Conservation (phyloP, 306 rosid genomes). For the Fagus crenata region DNA sequence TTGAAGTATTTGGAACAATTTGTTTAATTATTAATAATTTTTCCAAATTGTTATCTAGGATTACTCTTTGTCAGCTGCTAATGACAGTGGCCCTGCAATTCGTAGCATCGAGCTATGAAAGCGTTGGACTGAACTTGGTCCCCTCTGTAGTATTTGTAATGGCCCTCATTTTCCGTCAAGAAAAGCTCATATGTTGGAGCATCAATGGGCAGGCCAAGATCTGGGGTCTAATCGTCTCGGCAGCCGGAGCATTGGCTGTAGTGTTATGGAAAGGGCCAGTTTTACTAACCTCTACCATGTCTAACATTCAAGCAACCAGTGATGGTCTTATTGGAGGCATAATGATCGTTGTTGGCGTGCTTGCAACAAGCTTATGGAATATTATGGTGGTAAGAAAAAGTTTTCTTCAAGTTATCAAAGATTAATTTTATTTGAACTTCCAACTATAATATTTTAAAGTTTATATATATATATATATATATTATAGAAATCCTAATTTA, state of each 20-base stretch:
- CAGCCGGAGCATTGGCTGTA: not conserved
- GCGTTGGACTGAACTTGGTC: constrained; percentile 20
- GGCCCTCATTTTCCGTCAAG: constrained; percentile 16
- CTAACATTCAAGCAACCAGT: not conserved
- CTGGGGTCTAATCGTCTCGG: not conserved
- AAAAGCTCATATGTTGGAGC: constrained; percentile 7
- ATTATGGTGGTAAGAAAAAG: not conserved
- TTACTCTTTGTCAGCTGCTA: constrained; percentile 20
- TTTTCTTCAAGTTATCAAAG: not conserved
- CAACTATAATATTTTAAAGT: too few species aligned
- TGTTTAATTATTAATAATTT: not conserved
- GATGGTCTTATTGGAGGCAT: not conserved
- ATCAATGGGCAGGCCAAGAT: constrained; percentile 12
- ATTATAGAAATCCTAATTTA: too few species aligned
- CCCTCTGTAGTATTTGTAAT: constrained; percentile 3
- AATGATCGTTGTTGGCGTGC: constrained; percentile 8
- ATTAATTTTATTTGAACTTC: too few species aligned
- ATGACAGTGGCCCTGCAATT: not conserved
- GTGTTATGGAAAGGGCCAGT: constrained; percentile 16
- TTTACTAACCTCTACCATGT: not conserved
- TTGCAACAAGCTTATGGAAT: constrained; percentile 7
- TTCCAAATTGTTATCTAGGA: not conserved
- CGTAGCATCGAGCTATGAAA: not conserved
- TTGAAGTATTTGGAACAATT: not conserved
- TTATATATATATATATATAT: too few species aligned